Evolutionary conservation across 352 stramenopile genomes (phyloP).

Genomic region (Globisporangium uncinulatum): DNA sequence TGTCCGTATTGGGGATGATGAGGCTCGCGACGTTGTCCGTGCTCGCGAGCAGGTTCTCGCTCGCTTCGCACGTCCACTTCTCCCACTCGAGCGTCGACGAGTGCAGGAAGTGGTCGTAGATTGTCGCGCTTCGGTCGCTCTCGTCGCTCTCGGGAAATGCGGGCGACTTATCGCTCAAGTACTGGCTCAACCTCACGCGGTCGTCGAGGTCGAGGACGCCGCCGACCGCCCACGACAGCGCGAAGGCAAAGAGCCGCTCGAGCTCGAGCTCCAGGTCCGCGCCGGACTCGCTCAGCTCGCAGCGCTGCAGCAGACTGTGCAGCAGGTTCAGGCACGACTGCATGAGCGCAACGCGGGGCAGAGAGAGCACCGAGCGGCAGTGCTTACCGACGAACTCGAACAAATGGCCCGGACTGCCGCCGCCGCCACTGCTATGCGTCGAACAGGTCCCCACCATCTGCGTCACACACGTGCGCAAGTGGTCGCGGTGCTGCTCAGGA

Average conservation of each 20-base stretch:
- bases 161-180: conserved; percentile 38
- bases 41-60: conserved; percentile 15
- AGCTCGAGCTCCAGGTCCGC: conserved; percentile 62
- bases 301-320: conserved; percentile 44
- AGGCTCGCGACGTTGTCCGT: conserved; percentile 74
- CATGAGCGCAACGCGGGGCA: conserved; percentile 70
- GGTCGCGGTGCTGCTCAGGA: conserved; percentile 37
- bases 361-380: conserved; percentile 64
- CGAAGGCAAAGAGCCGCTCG: conserved; percentile 81
- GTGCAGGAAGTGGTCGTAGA: conserved; percentile 92
- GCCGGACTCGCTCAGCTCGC: conserved; percentile 50
- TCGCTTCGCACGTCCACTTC: conserved; percentile 56
- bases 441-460: conserved; percentile 41
- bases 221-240: conserved; percentile 78
- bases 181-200: conserved; percentile 61
- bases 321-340: conserved; percentile 67
- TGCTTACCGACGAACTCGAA: conserved; percentile 17
- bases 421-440: not conserved
- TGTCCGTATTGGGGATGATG: conserved; percentile 86
- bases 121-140: conserved; percentile 33
- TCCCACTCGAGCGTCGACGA: conserved; percentile 88
- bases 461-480: conserved; percentile 37
- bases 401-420: conserved; percentile 3
- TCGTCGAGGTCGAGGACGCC: conserved; percentile 84
- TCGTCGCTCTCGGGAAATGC: conserved; percentile 19